Percentiles rank a stretch among this genome's conserved stretches.
phyloP scores from a whole-genome alignment of 306 rosid species.

The Benincasa hispida region DNA sequence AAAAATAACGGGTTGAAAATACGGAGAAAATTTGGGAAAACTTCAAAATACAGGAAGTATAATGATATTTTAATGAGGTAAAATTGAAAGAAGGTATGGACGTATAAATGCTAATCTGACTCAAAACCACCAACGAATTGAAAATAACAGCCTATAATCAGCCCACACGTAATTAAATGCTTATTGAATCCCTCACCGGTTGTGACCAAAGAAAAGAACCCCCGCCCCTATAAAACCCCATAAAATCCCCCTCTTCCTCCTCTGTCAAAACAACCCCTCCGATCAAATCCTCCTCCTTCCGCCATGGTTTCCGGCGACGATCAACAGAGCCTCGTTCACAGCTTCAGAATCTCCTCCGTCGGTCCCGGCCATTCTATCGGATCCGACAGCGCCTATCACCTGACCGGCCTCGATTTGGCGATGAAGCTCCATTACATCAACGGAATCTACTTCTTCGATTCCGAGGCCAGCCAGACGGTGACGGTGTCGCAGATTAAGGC shows the following conservation, averaged over 20 bases:
- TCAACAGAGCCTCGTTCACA: conserved; percentile 20
- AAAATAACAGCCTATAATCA: background rate
- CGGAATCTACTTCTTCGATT: conserved; percentile 39
- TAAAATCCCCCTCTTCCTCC: too few species aligned
- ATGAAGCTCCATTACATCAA: conserved; percentile 74
- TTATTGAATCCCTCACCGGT: background rate
- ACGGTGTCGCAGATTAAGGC: conserved; percentile 31
- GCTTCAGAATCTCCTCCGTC: conserved; percentile 42
- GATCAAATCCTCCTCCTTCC: background rate
- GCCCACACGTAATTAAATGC: background rate
- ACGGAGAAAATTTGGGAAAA: too few species aligned
- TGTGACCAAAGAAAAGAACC: background rate
- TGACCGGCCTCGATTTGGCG: conserved; percentile 46
- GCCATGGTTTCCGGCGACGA: conserved; percentile 27
- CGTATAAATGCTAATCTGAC: too few species aligned
- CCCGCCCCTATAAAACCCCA: background rate
- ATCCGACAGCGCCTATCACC: conserved; percentile 26
- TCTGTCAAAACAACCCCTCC: background rate
- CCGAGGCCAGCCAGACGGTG: background rate
- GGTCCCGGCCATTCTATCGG: conserved; percentile 35
- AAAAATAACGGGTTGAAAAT: too few species aligned
- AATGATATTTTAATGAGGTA: too few species aligned
- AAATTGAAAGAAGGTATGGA: too few species aligned
- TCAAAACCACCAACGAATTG: too few species aligned
- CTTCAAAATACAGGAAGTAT: too few species aligned